A percentile compares a stretch with the other conserved stretches of the same genome.
Evolutionary conservation across 345 rosid genomes (phyloP).

Genomic region (Brassica rapa): DNA sequence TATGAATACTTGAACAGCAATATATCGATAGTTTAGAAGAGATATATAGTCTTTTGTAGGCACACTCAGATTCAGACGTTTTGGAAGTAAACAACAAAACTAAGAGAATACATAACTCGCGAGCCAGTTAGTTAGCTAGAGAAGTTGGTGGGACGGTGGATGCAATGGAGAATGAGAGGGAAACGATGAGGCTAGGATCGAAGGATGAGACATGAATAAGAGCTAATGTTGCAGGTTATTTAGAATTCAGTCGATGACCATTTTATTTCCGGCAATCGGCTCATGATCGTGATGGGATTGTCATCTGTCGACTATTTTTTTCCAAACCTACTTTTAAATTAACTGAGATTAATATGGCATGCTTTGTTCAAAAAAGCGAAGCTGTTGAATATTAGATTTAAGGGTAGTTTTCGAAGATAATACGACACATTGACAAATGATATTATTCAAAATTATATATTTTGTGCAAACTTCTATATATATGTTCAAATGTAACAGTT

Average conservation of each 20-base stretch:
- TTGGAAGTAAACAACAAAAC: not conserved
- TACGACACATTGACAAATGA: not conserved
- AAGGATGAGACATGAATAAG: not conserved
- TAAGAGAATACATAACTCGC: not conserved
- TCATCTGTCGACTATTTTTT: too few species aligned
- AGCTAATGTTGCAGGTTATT: not conserved
- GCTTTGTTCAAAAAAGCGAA: not conserved
- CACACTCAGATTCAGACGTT: not conserved
- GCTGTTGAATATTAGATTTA: not conserved
- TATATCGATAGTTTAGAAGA: too few species aligned
- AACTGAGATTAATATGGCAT: not conserved
- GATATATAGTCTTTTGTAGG: not conserved
- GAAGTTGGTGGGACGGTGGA: too few species aligned
- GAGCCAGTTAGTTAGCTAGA: too few species aligned
- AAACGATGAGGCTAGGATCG: too few species aligned
- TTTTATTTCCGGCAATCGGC: not conserved
- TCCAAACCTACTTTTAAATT: not conserved
- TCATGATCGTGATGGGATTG: not conserved
- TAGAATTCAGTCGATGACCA: not conserved
- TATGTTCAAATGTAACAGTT: not conserved
- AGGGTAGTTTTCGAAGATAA: not conserved
- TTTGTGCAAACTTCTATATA: not conserved
- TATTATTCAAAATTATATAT: not conserved
- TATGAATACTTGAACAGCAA: not conserved
- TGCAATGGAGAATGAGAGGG: too few species aligned